phyloP scores from a whole-genome alignment of 1,139 yeast genomes.

The Pichia sp. region DNA sequence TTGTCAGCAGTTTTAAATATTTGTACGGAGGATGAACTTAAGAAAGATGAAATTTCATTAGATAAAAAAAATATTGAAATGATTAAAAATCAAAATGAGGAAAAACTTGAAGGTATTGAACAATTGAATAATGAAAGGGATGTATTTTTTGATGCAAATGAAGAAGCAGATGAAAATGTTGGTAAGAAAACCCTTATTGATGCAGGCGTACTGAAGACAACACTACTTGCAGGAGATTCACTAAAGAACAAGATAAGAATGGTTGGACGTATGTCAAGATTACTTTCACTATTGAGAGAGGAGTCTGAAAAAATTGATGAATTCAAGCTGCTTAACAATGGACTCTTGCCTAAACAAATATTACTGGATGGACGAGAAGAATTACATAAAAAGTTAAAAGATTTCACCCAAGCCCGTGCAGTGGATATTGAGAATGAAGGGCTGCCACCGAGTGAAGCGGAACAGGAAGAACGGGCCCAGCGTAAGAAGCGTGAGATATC shows the following conservation, averaged over 20 bases:
- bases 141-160: slow-evolving; percentile 8
- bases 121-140: not conserved
- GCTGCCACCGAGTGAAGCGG: slow-evolving; percentile 74
- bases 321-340: slow-evolving; percentile 60
- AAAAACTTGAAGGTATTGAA: not conserved
- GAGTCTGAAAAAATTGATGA: slow-evolving; percentile 71
- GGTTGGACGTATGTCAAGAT: slow-evolving; percentile 87
- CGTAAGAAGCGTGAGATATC: slow-evolving; percentile 18
- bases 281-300: slow-evolving; percentile 84
- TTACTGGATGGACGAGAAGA: slow-evolving; percentile 79
- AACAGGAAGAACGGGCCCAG: slow-evolving; percentile 29
- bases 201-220: not conserved
- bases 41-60: not conserved
- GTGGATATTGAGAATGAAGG: slow-evolving; percentile 81
- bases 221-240: slow-evolving; percentile 42
- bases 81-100: not conserved
- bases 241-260: slow-evolving; percentile 85
- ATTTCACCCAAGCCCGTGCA: slow-evolving; percentile 74
- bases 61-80: slow-evolving; percentile 3
- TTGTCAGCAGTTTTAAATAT: slow-evolving; percentile 83
- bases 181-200: not conserved
- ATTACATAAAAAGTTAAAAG: slow-evolving; percentile 53
- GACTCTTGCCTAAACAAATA: slow-evolving; percentile 64
- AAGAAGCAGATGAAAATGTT: not conserved
- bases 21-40: slow-evolving; percentile 90